Evolutionary conservation across 768 basidiomycete species (phyloP).

Genomic region (Collybia sordida): DNA sequence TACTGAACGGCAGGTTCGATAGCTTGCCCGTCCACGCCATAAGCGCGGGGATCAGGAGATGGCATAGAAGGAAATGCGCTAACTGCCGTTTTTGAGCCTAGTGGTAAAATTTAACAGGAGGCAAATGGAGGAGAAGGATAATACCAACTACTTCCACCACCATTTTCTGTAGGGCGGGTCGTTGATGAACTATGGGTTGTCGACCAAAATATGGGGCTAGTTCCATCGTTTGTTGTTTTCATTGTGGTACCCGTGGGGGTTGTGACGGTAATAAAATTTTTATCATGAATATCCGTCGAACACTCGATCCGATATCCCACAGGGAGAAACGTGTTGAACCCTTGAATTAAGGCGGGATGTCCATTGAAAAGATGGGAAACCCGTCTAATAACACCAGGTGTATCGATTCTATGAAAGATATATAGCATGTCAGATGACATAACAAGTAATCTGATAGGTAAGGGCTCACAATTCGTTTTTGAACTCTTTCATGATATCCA

Average conservation of each 20-base stretch:
- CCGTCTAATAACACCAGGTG: conserved; percentile 94
- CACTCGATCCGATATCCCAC: conserved; percentile 93
- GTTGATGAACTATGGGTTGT: conserved; percentile 14
- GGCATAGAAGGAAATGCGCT: conserved; percentile 11
- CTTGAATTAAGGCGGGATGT: conserved; percentile 89
- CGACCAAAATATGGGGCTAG: conserved; percentile 38
- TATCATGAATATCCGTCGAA: conserved; percentile 59
- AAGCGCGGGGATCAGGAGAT: conserved; percentile 34
- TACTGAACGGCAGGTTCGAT: conserved; percentile 88
- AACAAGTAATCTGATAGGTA: not conserved
- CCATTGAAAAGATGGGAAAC: conserved; percentile 92
- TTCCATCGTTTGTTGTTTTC: conserved; percentile 52
- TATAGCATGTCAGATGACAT: conserved; percentile 19
- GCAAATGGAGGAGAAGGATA: not conserved
- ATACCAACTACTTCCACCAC: conserved; percentile 4
- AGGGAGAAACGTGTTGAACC: conserved; percentile 98
- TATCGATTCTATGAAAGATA: conserved; percentile 76
- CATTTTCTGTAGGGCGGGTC: not conserved
- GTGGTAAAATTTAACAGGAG: no score
- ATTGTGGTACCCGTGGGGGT: conserved; percentile 69
- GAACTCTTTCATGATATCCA: conserved; percentile 99
- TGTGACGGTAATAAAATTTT: conserved; percentile 72
- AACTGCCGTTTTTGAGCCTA: no score
- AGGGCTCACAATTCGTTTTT: conserved; percentile 84
- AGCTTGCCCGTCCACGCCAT: conserved; percentile 40